Conservation (phyloP, 2,329 filamentous ascomycete genomes). For the Colletotrichum melonis region DNA sequence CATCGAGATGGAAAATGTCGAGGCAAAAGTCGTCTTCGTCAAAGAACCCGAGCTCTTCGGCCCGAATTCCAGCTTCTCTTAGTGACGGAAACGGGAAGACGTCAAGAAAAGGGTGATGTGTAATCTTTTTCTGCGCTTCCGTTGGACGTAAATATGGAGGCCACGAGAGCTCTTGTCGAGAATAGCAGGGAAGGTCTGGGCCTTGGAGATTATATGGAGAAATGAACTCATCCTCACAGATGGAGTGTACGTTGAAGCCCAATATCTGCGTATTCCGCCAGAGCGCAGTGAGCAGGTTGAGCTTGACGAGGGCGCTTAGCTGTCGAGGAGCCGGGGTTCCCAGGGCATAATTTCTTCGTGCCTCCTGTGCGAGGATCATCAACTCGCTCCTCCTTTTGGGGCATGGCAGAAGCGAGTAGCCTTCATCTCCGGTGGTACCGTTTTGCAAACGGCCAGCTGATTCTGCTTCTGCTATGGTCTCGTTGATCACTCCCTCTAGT, state of each 20-base stretch:
- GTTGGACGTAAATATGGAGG: constrained; percentile 42
- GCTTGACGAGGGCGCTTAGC: constrained; percentile 23
- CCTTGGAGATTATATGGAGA: constrained; percentile 22
- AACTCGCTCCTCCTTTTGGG: neutral
- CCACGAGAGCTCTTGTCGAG: neutral
- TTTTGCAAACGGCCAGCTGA: neutral
- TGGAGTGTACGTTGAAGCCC: constrained; percentile 24
- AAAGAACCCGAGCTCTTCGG: constrained; percentile 14
- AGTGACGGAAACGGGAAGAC: constrained; percentile 44
- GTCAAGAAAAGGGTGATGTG: constrained; percentile 47
- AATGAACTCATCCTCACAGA: constrained; percentile 34
- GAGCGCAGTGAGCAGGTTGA: constrained; percentile 35
- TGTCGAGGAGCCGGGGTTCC: constrained; percentile 18
- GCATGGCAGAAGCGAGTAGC: constrained; percentile 1
- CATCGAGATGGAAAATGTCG: constrained; percentile 16
- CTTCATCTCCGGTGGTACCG: neutral
- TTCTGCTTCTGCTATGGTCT: neutral
- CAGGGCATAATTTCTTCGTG: constrained; percentile 13
- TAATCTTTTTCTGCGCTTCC: constrained; percentile 39
- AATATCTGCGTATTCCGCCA: constrained; percentile 25
- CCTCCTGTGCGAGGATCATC: neutral
- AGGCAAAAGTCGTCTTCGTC: constrained; percentile 26
- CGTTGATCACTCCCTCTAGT: neutral
- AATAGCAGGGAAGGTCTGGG: constrained; percentile 28
- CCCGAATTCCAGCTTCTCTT: constrained; percentile 41